Conservation (phyloP, 805 yeast genomes). For the Isabelozyma pseudorhagii region DNA sequence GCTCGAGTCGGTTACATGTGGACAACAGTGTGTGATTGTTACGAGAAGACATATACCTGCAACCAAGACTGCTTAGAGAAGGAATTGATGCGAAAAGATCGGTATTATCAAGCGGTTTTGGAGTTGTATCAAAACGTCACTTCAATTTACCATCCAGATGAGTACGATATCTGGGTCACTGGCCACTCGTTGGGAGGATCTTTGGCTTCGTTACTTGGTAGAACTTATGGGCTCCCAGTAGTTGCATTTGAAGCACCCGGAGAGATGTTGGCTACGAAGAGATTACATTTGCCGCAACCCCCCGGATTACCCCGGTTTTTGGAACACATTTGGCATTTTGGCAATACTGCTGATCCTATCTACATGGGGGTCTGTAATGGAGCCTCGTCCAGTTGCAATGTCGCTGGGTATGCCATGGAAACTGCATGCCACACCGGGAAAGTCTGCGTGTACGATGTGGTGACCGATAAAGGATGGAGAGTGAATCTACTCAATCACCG, state of each 20-base stretch:
- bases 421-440: constrained; percentile 90
- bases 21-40: constrained; percentile 96
- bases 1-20: constrained; percentile 88
- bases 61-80: constrained; percentile 81
- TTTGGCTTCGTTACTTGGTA: constrained; percentile 71
- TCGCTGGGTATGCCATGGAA: constrained; percentile 97
- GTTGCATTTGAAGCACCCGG: constrained; percentile 95
- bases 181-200: constrained; percentile 97
- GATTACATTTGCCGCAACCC: constrained; percentile 88
- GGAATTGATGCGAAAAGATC: constrained; percentile 69
- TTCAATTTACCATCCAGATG: constrained; percentile 55
- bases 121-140: constrained; percentile 76
- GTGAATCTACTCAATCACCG: constrained; percentile 85
- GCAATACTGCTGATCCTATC: constrained; percentile 96
- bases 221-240: constrained; percentile 87
- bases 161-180: constrained; percentile 78
- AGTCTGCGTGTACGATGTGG: constrained; percentile 86
- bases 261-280: constrained; percentile 73
- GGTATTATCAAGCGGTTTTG: constrained; percentile 77
- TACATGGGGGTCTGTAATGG: constrained; percentile 97
- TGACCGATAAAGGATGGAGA: constrained; percentile 86
- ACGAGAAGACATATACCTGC: constrained; percentile 78
- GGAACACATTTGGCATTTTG: constrained; percentile 92
- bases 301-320: constrained; percentile 78
- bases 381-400: constrained; percentile 80